Conservation (phyloP, 148 eudicot genomes). For the Euryodendron excelsum region DNA sequence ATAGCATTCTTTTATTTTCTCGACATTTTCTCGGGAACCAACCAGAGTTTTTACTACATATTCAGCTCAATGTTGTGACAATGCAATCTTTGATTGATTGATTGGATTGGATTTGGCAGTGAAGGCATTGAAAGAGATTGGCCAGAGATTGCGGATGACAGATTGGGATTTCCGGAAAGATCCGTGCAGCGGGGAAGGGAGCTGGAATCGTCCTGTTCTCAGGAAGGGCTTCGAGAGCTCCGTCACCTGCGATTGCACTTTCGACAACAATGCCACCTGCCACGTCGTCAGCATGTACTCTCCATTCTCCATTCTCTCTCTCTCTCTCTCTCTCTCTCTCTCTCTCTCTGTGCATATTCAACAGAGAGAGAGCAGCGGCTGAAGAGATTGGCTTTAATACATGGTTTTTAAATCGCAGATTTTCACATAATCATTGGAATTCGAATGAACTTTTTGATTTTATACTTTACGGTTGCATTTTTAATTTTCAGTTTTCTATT, state of each 20-base stretch:
- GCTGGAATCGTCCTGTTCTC: slow-evolving; percentile 29
- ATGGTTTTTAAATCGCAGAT: no score
- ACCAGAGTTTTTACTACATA: not conserved
- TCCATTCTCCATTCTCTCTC: not conserved
- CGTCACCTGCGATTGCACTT: slow-evolving; percentile 47
- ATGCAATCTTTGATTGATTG: not conserved
- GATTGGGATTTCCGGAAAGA: slow-evolving; percentile 48
- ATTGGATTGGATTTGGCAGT: slow-evolving; percentile 23
- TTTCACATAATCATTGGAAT: no score
- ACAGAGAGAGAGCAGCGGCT: no score
- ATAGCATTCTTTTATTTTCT: not conserved
- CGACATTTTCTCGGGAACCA: slow-evolving; percentile 1
- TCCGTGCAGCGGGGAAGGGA: slow-evolving; percentile 48
- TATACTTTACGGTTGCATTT: no score
- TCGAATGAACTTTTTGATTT: no score
- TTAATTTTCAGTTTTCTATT: no score
- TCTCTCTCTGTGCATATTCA: no score
- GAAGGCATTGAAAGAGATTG: slow-evolving; percentile 43
- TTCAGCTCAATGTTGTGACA: not conserved
- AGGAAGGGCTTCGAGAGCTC: slow-evolving; percentile 34
- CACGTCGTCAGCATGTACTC: slow-evolving; percentile 41
- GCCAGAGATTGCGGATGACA: slow-evolving; percentile 31
- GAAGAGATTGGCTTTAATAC: no score
- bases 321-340: not conserved
- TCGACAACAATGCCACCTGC: slow-evolving; percentile 37